Base-by-base conservation (phyloP, 1,284 basidiomycete genomes). In the Cutaneotrichosporon sp. region DNA sequence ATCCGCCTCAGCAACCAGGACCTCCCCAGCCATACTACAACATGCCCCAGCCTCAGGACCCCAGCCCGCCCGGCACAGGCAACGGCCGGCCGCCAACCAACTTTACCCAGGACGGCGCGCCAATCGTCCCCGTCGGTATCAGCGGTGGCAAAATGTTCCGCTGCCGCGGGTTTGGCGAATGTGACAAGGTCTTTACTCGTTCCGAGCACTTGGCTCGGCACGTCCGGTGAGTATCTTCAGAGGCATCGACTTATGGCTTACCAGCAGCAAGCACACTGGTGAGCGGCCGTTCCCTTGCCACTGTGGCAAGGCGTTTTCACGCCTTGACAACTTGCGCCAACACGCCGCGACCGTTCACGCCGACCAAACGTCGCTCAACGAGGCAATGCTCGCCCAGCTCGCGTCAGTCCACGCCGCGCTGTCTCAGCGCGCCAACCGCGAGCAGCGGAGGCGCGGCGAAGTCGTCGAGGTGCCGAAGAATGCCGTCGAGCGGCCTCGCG, bases 331-430 rank as follows among this genome's bases (percentile, higher is more conserved):
- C 70, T 82, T 97, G 12, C 84, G 93, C 43, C 93, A 97, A 69
- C 93, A 97, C 74, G 89, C 92, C 0, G 88, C 93, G 77, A 96
- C 92, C 4, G 91, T 96, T 2, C 93, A 97, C 68, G 85, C 90
- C 22, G 90, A 96, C 69, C 88, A 87, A 76, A 64, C 73, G 0
- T 85, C 88, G 0, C 81, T 85, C 70, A 97, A 97, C 78, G 89
- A 93, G 70, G 78, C 81, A 41, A 92, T 93, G 88, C 89, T 94
- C 83, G 83, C 85, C 60, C 87, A 90, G 53, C 83, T 96, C 54
- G 87, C 87, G 34, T 82, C 84, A 3, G 81, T 94, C 30, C 91
- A 96, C 63, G 86, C 90, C 26, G 83, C 81, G 46, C 88, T 96
- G 8, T 73, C 72, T 8, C 68, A 68, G 34, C 63, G 69, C 9